Evolutionary conservation across 495 filamentous ascomycete species (phyloP), one percentile per base, ranked within the genome.

Genomic region (Xylaria scruposa): DNA sequence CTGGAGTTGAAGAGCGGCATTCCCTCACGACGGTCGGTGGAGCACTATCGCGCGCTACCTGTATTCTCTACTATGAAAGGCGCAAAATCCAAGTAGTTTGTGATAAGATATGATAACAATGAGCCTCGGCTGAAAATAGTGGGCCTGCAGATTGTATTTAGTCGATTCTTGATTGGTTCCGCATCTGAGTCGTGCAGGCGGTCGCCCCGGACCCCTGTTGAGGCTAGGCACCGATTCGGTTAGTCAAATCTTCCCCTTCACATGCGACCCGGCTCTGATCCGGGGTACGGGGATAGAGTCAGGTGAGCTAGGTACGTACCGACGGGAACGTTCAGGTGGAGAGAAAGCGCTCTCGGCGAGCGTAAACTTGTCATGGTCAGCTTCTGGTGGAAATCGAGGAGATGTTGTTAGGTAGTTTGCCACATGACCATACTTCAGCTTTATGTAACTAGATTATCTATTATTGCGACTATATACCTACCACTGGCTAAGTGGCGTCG

Each of bases 41-140:
- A 46, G 53, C 66, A 44, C 66, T 68, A 69, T 59, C 53, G 40
- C 4, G 6, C 0, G 31, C 0, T 36, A 70, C 68, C 8, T 70
- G 2, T 19, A 6, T 19, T 3, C 8, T 8, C 7, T 0, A 0
- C 19, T 0, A 13, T 10, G 2, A 31, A 17, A 31, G 19, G 51
- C 33, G 21, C 12, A 4, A n/a, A 21, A 2, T 0, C 0, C 1
- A 59, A 12, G 66, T 68, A 58, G 13, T 17, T 33, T 17, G 10
- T 59, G 68, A 8, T 69, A 60, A 46, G 68, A 29, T 53, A 21
- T 51, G 31, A 26, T 59, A 53, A 15, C 26, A 58, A 56, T 17
- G 44, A 70, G 58, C 68, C 68, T 70, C 68, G 68, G 68, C 68
- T 62, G 15, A 53, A 62, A 29, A 29, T n/a, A 29, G 5, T 7